Base-by-base conservation (phyloP, 768 basidiomycete genomes). In the Leccinum rimulosum region DNA sequence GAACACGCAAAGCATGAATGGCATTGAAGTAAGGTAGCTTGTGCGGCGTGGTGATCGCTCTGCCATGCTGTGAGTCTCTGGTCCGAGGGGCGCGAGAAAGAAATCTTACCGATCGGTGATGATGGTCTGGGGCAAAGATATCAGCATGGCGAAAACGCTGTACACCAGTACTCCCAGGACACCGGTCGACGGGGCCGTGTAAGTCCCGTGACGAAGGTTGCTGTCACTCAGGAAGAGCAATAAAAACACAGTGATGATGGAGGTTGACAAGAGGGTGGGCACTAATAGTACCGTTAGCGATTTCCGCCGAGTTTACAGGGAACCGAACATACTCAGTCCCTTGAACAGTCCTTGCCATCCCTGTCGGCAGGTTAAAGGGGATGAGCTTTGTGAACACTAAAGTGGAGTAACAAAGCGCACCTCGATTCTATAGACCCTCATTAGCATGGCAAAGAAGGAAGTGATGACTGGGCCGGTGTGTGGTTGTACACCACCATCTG, bases 11-110 rank as follows among this genome's bases (percentile, higher is more conserved):
- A 19, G 88, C 82, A 60, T 81, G 77, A 56, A 81, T 67, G 2
- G 80, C 76, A 35, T 80, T 75, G 66, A 88, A 79, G 67, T 82
- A 91, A 3, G 87, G 81, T 35, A 95, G 76, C 68, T 81, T 85
- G 72, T 89, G 84, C 0, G 92, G 92, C 1, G 93, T 94, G 1
- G 89, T 92, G 61, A 94, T 88, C 2, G 93, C 82, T 45, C 92
- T 94, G 62, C 22, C 54, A 51, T 58, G 27, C 50, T 15, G 51
- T 57, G 19, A 60, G 53, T 55, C 9, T 33, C 28, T 47, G 45
- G 19, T 33, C 28, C 43, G 45, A 50, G 7, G 35, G 12, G 17
- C 15, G 9, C 25, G 3, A 12, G 22, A 43, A 54, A 40, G 48
- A 52, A 22, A 15, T 50, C 82, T 49, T 71, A 90, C 91, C 91